A percentile compares a stretch with the other conserved stretches of the same genome.
phyloP scores from a whole-genome alignment of 805 yeast species.

The Pichia paraexigua region DNA sequence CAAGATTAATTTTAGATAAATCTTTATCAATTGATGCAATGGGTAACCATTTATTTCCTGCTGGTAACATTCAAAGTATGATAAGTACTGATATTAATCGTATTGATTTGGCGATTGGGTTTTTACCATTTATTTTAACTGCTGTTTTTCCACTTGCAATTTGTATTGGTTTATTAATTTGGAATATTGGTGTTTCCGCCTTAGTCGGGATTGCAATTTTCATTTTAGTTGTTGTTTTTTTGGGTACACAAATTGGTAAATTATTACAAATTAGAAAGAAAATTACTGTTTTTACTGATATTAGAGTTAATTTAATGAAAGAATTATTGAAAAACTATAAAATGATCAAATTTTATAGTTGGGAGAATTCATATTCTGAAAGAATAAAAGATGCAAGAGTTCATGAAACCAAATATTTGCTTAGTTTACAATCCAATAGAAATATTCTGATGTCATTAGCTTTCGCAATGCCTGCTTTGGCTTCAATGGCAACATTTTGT shows the following conservation, averaged over 20 bases:
- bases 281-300: conserved; percentile 62
- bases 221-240: conserved; percentile 37
- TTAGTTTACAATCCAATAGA: conserved; percentile 56
- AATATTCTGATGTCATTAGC: conserved; percentile 51
- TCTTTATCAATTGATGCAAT: conserved; percentile 52
- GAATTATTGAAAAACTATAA: conserved; percentile 75
- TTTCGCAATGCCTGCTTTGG: conserved; percentile 50
- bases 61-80: conserved; percentile 66
- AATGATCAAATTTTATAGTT: conserved; percentile 77
- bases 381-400: conserved; percentile 48
- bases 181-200: conserved; percentile 65
- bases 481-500: conserved; percentile 55
- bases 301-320: conserved; percentile 65
- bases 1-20: conserved; percentile 60
- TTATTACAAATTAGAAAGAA: conserved; percentile 47
- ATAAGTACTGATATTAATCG: conserved; percentile 78
- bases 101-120: conserved; percentile 64
- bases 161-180: conserved; percentile 55
- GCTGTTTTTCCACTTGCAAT: conserved; percentile 58
- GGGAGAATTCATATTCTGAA: conserved; percentile 74
- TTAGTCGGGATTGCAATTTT: conserved; percentile 62
- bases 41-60: conserved; percentile 56
- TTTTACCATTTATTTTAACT: conserved; percentile 55
- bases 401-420: conserved; percentile 53
- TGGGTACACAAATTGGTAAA: conserved; percentile 39